Base-by-base conservation (phyloP, 2,329 filamentous ascomycete genomes). In the Hymenotorrendiella dingleyae region DNA sequence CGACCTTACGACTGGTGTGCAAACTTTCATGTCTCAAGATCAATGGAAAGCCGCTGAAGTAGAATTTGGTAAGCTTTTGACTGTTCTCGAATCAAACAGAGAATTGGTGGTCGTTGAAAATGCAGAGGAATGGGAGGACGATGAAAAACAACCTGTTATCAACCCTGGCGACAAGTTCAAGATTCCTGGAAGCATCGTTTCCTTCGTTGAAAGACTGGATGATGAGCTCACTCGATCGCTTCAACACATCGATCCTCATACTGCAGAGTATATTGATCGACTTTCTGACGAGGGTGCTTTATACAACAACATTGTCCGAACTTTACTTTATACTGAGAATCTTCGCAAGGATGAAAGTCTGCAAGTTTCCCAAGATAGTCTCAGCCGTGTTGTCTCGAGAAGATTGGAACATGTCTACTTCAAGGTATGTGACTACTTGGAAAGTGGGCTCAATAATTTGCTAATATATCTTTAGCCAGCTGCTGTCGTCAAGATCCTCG, bases 51-150 rank as follows among this genome's bases (percentile, higher is more conserved):
- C 84, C 28, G 91, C 93, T 28, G 86, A 95, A 67, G 80, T 84
- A 64, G 93, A 98, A 63, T 82, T 97, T 49, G 77, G 78, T 11
- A 74, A 74, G 36, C 77, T 98, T 22, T 74, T 98, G 29, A 71
- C 80, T 48, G 80, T 89, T 14, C 80, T 98, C 29, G 87, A 94
- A 64, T 67, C 76, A 47, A 87, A 87, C 69, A 74, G 75, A 48
- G 81, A 93, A 52, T 85, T 91, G 62, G 74, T 97, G 39, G 87
- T 98, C 36, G 74, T 93, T 19, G 93, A 98, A 69, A 82, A 79
- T 54, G 93, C 88, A 17, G 93, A 98, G 64, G 93, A 98, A 68
- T 97, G 93, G 93, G 93, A 98, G 56, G 93, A 98, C 60, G 94
- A 98, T 55, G 94, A 98, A 58, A 97, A 96, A 73, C 77, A 82